Base-by-base conservation (phyloP, 768 basidiomycete species). In the Ramaria rubella region DNA sequence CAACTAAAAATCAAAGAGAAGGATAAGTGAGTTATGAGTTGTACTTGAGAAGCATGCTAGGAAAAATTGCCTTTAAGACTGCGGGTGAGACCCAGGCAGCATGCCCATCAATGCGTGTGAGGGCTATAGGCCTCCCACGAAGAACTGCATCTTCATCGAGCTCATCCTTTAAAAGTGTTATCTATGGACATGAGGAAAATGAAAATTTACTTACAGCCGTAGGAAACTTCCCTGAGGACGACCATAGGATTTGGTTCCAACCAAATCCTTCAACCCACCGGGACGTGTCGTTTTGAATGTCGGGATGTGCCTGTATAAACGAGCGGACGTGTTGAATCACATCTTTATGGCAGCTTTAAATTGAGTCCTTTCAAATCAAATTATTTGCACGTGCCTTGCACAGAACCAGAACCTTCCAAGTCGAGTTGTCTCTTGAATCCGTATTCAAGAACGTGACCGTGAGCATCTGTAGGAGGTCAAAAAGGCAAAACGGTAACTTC, bases 211-310 rank as follows among this genome's bases (percentile, higher is more conserved):
- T 26, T 62, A 90, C 91, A 1, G 88, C 84, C 30, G 78, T 82
- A 2, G 92, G 92, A 60, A 91, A 94, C 23, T 74, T 65, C n/a
- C n/a, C n/a, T 8, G 73, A 68, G 19, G 67, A 75, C 6, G 76
- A 60, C 88, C 88, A 91, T 57, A 79, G 76, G 1, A 87, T 95
- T 69, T 98, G 93, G 64, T 98, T 90, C 94, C 94, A 98, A 4
- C 94, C 94, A 74, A 87, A 80, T 11, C 92, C 94, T 62, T 84
- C 74, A 40, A 96, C 80, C 90, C 91, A 96, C 5, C 65, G 71
- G 3, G 76, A 71, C 2, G 70, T 73, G 63, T 88, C 78, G 3
- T 75, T 65, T 1, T 72, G 66, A 5, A 86, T 66, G 36, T 82
- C 81, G 0, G 86, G 81, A 52, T 82, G 80, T 1, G 75, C 68